Conservation (phyloP, 306 rosid species). For the Vachellia pachyceras region DNA sequence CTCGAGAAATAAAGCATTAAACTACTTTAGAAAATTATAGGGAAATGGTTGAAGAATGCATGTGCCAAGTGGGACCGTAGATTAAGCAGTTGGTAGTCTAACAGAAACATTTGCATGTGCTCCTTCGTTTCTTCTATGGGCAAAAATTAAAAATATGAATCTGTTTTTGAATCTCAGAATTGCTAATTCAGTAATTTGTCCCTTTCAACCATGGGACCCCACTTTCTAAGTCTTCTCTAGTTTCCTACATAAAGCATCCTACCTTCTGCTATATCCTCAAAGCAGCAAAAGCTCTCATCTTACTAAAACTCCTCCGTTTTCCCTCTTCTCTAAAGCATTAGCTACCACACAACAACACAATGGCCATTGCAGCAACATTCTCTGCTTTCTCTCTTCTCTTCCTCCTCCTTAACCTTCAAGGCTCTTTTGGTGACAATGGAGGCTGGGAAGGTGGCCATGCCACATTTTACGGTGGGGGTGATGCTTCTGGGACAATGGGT, state of each 20-base stretch:
- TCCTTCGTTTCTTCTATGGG: slow-evolving; percentile 41
- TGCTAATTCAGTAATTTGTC: slow-evolving; percentile 41
- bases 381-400: slow-evolving; percentile 52
- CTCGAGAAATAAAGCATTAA: slow-evolving; percentile 23
- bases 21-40: not conserved
- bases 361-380: slow-evolving; percentile 59
- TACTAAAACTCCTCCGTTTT: not conserved
- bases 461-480: slow-evolving; percentile 99
- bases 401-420: slow-evolving; percentile 45
- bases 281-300: slow-evolving; percentile 42
- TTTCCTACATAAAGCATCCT: slow-evolving; percentile 67
- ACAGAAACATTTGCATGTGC: slow-evolving; percentile 90
- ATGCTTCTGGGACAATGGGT: slow-evolving; percentile 99
- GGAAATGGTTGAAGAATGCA: slow-evolving; percentile 61
- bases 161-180: slow-evolving; percentile 41
- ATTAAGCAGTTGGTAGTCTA: slow-evolving; percentile 77
- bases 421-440: slow-evolving; percentile 62
- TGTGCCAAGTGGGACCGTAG: slow-evolving; percentile 85
- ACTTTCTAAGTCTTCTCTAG: slow-evolving; percentile 20
- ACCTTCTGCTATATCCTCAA: slow-evolving; percentile 35
- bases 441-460: slow-evolving; percentile 93
- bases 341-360: slow-evolving; percentile 31
- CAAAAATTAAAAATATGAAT: slow-evolving; percentile 38
- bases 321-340: slow-evolving; percentile 15
- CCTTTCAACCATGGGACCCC: slow-evolving; percentile 49